Evolutionary conservation across 2,329 filamentous ascomycete species (phyloP).

Genomic region (Ceratocystis smalleyi): DNA sequence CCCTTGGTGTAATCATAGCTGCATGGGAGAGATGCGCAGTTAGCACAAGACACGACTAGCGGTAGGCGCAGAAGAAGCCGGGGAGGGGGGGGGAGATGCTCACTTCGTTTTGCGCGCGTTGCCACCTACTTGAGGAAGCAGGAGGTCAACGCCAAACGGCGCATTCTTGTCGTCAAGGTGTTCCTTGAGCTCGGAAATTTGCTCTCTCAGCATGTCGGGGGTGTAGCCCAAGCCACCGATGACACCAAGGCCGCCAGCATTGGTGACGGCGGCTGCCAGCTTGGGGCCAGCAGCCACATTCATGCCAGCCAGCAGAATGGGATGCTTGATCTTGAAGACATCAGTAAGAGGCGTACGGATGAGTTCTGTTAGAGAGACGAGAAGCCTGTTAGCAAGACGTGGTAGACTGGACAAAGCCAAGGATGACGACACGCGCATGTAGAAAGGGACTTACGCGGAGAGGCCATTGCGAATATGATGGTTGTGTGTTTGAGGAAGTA

Average conservation of each 20-base stretch:
- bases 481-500: constrained; percentile 14
- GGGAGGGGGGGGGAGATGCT: constrained; percentile 19
- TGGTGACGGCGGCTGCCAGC: constrained; percentile 90
- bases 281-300: constrained; percentile 95
- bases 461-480: constrained; percentile 44
- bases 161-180: constrained; percentile 80
- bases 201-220: constrained; percentile 89
- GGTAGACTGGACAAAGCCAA: not conserved
- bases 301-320: constrained; percentile 91
- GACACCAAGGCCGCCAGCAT: constrained; percentile 90
- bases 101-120: constrained; percentile 87
- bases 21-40: constrained; percentile 17
- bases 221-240: constrained; percentile 94
- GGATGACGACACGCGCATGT: not conserved
- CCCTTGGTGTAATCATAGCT: constrained; percentile 99
- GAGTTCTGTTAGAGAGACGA: constrained; percentile 19
- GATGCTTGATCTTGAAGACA: constrained; percentile 95
- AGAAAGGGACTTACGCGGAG: constrained; percentile 49
- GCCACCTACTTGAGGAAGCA: constrained; percentile 88
- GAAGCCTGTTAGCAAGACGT: not conserved
- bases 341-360: constrained; percentile 87
- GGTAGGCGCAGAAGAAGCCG: not conserved
- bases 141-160: constrained; percentile 85
- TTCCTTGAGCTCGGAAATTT: constrained; percentile 86
- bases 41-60: not conserved